Conservation (phyloP, 1,284 basidiomycete genomes). For the Sphagnurus paluster region DNA sequence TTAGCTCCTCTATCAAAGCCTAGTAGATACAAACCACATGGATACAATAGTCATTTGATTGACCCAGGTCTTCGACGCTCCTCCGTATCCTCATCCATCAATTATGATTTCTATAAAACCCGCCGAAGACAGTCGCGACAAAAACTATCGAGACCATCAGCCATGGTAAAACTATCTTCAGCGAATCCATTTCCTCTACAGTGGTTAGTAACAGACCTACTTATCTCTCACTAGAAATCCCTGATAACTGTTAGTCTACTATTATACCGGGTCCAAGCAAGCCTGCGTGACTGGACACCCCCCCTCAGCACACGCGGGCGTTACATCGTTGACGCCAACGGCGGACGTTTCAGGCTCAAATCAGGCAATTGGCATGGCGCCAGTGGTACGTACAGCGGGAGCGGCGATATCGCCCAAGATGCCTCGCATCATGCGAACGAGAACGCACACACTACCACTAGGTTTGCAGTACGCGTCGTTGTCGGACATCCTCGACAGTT, state of each 20-base stretch:
- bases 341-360: slow-evolving; percentile 17
- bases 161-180: neutral
- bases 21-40: too few species aligned
- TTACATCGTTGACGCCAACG: slow-evolving; percentile 16
- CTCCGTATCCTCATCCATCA: slow-evolving; percentile 1
- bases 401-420: slow-evolving; percentile 14
- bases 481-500: slow-evolving; percentile 10
- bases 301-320: slow-evolving; percentile 18
- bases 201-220: too few species aligned
- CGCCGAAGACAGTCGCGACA: neutral
- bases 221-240: neutral
- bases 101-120: neutral
- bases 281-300: slow-evolving; percentile 12
- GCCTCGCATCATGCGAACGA: slow-evolving; percentile 15
- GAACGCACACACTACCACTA: slow-evolving; percentile 16
- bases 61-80: neutral
- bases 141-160: neutral
- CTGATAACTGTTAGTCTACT: slow-evolving; percentile 1
- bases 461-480: slow-evolving; percentile 13
- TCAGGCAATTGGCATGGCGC: slow-evolving; percentile 18
- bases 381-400: slow-evolving; percentile 18
- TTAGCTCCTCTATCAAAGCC: too few species aligned
- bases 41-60: neutral
- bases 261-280: slow-evolving; percentile 2
- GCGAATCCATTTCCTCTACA: too few species aligned